Base-by-base conservation (phyloP, 768 basidiomycete genomes). In the Boletus tylopilopsis region DNA sequence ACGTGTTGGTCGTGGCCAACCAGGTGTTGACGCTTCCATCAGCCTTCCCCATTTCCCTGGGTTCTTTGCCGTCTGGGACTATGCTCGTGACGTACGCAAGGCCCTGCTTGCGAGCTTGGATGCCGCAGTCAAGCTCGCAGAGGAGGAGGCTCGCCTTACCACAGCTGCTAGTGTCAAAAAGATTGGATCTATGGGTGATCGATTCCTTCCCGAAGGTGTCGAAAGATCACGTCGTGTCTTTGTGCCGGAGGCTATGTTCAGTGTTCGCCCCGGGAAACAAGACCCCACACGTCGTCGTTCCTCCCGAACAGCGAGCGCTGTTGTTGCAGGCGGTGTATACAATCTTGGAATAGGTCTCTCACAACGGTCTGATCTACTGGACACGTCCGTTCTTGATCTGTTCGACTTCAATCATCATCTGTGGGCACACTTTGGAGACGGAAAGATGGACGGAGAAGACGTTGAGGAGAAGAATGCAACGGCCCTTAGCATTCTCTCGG, bases 211-310 rank as follows among this genome's bases (percentile, higher is more conserved):
- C 1, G 77, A 77, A 43, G 87, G 84, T 49, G 90, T 92, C 21
- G 91, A 93, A 65, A 76, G 90, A 34, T 82, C 81, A 42, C 78
- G 82, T 48, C 77, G 91, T 23, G 82, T 95, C 12, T 99, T 99
- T 76, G 83, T 90, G 73, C 91, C 95, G n/a, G 88, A 95, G 64
- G 95, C 92, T 13, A 98, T 99, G 96, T 99, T 98, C 72, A 81
- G 80, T 47, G 68, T 77, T 36, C 75, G 74, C 21, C 65, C 71
- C 24, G 67, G 76, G 45, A 76, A 62, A 56, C 62, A 70, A 49
- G 70, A 71, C 5, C 72, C 50, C 50, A 66, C 36, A 61, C 71
- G 47, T 68, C 74, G 44, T 71, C 75, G 42, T 12, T 64, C 56
- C 58, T 32, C 61, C 55, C n/a, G 60, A 47, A 64, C 53, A 55